phyloP scores from a whole-genome alignment of 2,329 filamentous ascomycete species.

The Lachnellula cervina region DNA sequence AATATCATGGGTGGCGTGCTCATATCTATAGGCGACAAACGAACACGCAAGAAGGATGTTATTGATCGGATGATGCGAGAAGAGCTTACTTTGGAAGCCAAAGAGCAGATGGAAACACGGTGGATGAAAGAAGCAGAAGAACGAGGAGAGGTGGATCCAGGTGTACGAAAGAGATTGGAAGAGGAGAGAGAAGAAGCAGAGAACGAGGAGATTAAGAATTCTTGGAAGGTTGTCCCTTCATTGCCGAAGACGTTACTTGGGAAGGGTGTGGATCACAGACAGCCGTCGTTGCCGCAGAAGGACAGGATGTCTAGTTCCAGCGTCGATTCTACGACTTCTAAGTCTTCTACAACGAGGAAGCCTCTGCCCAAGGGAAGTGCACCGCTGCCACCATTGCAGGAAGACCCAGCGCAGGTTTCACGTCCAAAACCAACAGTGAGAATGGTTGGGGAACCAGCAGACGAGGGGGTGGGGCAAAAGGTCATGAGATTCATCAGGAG shows the following conservation, averaged over 20 bases:
- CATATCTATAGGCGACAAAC: constrained; percentile 70
- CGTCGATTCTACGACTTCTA: constrained; percentile 3
- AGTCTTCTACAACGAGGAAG: constrained; percentile 6
- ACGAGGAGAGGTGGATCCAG: constrained; percentile 19
- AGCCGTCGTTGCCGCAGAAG: constrained; percentile 20
- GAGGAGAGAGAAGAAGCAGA: constrained; percentile 43
- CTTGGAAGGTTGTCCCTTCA: constrained; percentile 22
- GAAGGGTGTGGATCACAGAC: constrained; percentile 25
- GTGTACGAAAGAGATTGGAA: constrained; percentile 41
- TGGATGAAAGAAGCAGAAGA: constrained; percentile 78
- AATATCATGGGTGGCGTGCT: constrained; percentile 73
- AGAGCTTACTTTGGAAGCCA: constrained; percentile 63
- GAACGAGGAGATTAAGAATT: constrained; percentile 25
- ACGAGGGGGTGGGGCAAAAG: constrained; percentile 16
- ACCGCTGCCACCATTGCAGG: constrained; percentile 10
- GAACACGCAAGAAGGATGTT: constrained; percentile 79
- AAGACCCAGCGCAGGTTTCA: constrained; percentile 10
- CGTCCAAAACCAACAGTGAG: constrained; percentile 7
- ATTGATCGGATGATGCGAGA: constrained; percentile 71
- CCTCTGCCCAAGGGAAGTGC: constrained; percentile 1
- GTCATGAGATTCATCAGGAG: constrained; percentile 20
- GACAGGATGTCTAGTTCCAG: constrained; percentile 10
- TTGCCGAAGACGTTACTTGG: constrained; percentile 25
- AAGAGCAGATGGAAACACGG: constrained; percentile 70
- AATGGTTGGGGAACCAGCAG: constrained; percentile 7